Evolutionary conservation across 305 asterid genomes (phyloP), one percentile per base, ranked within the genome.

Genomic region (Fraxinus paxiana): DNA sequence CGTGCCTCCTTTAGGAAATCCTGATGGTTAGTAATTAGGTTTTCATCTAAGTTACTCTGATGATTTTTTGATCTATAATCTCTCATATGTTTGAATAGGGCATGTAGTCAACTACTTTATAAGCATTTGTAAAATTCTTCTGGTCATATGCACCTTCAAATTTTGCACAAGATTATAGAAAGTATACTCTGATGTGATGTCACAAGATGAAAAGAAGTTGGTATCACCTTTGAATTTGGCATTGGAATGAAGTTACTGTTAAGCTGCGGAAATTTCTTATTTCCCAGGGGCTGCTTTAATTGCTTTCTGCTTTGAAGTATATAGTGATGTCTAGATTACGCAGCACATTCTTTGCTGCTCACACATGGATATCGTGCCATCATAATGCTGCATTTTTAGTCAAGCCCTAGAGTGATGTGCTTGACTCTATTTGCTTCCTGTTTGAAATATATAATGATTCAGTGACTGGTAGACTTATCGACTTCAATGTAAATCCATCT

Each of bases 1-100:
- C 75, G 99, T 96, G 86, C 99, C 99, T 79, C 99, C 99, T 80
- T 83, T 96, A 75, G 98, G 99, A 87, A 96, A 91, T 85, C 98
- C 97, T 70, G 99, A 96, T 90, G 99, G 99, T 94, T 86, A 87
- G 97, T 88, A 73, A 17, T 78, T 80, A 6, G 76, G 75, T 46
- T 75, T 81, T 59, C 65, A 24, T 78, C 77, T 38, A 30, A 73
- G 38, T 48, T 63, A 37, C 10, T 28, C 22, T 65, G 34, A 70
- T 33, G 63, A 51, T 8, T 24, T 51, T 7, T 24, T 77, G 35
- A 77, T 77, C 81, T 76, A 63, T 80, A 71, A 12, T 31, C 43
- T 59, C 79, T 4, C 82, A 1, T 48, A 24, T 77, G 78, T 41
- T 76, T 82, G 22, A 59, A 37, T 12, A 24, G 71, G 70, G 22